Conservation (phyloP, 2,329 filamentous ascomycete species). For the Graphilbum sp. region DNA sequence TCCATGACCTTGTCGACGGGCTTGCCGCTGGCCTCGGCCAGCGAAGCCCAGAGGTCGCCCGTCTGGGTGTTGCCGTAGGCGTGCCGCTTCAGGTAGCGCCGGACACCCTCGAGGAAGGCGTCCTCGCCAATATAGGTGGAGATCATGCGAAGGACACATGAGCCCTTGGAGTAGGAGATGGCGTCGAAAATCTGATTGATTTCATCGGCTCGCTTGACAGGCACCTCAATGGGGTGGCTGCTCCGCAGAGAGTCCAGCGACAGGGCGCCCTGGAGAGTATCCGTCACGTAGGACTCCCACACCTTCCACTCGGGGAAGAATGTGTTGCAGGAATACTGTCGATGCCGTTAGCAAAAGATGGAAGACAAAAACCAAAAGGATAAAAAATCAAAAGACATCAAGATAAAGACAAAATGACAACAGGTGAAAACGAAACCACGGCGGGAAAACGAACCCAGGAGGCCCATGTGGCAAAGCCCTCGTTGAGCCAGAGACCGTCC, state of each 20-base stretch:
- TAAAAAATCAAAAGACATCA: no score
- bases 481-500: constrained; percentile 83
- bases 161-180: constrained; percentile 95
- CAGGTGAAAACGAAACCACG: no score
- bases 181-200: constrained; percentile 98
- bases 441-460: constrained; percentile 36
- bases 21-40: constrained; percentile 81
- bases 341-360: constrained; percentile 1
- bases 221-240: constrained; percentile 92
- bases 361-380: no score
- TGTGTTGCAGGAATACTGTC: constrained; percentile 67
- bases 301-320: constrained; percentile 99
- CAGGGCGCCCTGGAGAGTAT: constrained; percentile 77
- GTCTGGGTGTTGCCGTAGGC: constrained; percentile 94
- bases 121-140: constrained; percentile 91
- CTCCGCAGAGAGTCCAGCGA: constrained; percentile 80
- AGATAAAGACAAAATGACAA: no score
- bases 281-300: constrained; percentile 88
- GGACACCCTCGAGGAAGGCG: constrained; percentile 78
- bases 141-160: constrained; percentile 91
- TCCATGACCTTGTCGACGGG: constrained; percentile 82
- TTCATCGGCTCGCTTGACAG: constrained; percentile 86
- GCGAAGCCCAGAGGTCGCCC: constrained; percentile 74
- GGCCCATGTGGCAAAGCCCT: constrained; percentile 82
- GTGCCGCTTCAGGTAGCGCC: constrained; percentile 85